Conservation (phyloP, 2,329 filamentous ascomycete species). For the Clonostachys rosea region DNA sequence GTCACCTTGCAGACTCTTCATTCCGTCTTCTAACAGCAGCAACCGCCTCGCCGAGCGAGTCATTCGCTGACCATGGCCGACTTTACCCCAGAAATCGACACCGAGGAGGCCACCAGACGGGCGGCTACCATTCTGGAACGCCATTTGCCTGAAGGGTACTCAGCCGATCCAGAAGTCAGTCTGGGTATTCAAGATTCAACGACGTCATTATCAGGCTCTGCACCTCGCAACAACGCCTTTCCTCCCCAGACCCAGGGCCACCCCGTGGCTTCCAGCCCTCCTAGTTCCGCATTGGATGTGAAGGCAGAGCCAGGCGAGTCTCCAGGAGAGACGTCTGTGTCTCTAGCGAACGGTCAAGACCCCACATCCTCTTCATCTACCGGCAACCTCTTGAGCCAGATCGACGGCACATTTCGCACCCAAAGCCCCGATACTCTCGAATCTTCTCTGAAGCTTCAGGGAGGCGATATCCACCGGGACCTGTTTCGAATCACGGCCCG, state of each 20-base stretch:
- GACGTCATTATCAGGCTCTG: not conserved
- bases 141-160: conserved; percentile 31
- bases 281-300: conserved; percentile 4
- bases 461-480: conserved; percentile 74
- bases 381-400: too few relatives aligned
- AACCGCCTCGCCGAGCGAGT: too few relatives aligned
- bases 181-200: conserved; percentile 8
- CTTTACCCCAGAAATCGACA: not conserved
- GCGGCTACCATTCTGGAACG: conserved; percentile 26
- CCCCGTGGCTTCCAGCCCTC: conserved; percentile 1
- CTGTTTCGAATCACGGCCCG: conserved; percentile 69
- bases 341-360: not conserved
- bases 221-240: too few relatives aligned
- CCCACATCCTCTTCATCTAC: not conserved
- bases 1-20: too few relatives aligned
- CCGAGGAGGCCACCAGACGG: not conserved
- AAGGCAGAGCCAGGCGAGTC: conserved; percentile 1
- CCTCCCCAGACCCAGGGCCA: too few relatives aligned
- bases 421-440: conserved; percentile 31
- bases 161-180: conserved; percentile 29
- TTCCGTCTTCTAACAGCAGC: too few relatives aligned
- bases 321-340: not conserved
- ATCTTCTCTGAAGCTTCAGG: conserved; percentile 68
- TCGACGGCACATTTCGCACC: not conserved
- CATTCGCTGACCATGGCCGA: too few relatives aligned